Evolutionary conservation across 805 yeast species (phyloP).

Genomic region (Cyberlindnera xishuangbannaensis): DNA sequence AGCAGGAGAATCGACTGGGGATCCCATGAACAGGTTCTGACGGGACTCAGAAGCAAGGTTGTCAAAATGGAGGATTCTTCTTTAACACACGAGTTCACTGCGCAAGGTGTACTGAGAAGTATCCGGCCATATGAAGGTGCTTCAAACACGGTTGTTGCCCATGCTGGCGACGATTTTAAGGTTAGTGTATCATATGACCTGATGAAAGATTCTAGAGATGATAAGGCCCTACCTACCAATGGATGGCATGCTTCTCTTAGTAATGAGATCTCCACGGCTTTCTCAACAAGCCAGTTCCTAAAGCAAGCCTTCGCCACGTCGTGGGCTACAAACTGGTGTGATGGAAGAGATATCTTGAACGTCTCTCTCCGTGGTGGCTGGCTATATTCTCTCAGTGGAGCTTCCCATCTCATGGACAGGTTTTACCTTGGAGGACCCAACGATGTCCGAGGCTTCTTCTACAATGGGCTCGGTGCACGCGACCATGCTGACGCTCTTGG

Average conservation of each 20-base stretch:
- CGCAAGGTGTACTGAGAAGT: constrained; percentile 40
- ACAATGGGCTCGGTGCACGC: constrained; percentile 62
- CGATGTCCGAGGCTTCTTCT: constrained; percentile 63
- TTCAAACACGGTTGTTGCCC: constrained; percentile 48
- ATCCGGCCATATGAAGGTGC: constrained; percentile 20
- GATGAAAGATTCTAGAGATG: constrained; percentile 36
- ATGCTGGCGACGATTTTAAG: constrained; percentile 61
- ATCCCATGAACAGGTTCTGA: constrained; percentile 45
- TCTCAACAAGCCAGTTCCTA: constrained; percentile 26
- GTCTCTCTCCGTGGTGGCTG: constrained; percentile 50
- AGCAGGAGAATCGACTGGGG: constrained; percentile 47
- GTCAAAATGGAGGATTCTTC: constrained; percentile 7
- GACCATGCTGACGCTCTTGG: constrained; percentile 55
- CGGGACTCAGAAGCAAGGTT: constrained; percentile 38
- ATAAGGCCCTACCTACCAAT: constrained; percentile 35
- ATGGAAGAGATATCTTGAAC: constrained; percentile 42
- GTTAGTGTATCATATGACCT: constrained; percentile 41
- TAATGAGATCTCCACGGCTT: constrained; percentile 37
- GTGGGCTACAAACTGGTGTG: constrained; percentile 23
- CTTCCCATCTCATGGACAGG: constrained; percentile 62
- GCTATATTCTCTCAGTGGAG: constrained; percentile 35
- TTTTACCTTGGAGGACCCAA: constrained; percentile 80
- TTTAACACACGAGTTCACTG: constrained; percentile 44
- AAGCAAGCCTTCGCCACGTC: constrained; percentile 33
- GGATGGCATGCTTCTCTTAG: constrained; percentile 37